A percentile compares a stretch with the other conserved stretches of the same genome.
These are phyloP conservation scores for Colletotrichum endophyticum DNA, from an alignment of 2,329 filamentous ascomycete genomes.

Conservation along the genomic window DNA sequence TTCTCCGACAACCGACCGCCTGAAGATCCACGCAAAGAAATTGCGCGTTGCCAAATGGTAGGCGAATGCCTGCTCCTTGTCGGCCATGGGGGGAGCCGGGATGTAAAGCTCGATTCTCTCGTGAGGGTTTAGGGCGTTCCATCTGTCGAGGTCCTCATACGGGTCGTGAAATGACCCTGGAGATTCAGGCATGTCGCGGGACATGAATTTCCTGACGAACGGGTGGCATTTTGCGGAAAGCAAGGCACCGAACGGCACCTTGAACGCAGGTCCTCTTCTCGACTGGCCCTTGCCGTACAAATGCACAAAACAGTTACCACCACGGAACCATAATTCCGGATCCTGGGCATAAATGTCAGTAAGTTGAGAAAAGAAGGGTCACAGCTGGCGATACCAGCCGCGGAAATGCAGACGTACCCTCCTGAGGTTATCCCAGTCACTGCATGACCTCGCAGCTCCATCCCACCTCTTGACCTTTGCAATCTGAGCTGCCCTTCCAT, in stretches of 20 bases:
- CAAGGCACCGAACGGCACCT: conserved; percentile 63
- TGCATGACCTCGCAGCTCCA: conserved; percentile 47
- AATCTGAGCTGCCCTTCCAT: conserved; percentile 27
- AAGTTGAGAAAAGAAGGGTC: neutral
- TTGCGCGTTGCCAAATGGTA: conserved; percentile 77
- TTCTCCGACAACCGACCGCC: conserved; percentile 70
- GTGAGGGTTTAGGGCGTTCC: conserved; percentile 33
- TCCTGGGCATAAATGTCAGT: conserved; percentile 55
- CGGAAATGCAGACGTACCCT: conserved; percentile 40
- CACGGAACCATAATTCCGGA: conserved; percentile 70
- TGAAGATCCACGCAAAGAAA: conserved; percentile 74
- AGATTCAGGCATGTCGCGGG: conserved; percentile 18
- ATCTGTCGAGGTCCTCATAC: conserved; percentile 33
- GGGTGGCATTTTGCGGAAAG: conserved; percentile 63
- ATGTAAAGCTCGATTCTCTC: conserved; percentile 68
- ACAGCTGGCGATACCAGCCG: neutral
- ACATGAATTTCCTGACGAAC: conserved; percentile 60
- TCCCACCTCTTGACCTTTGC: conserved; percentile 55
- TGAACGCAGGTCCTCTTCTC: conserved; percentile 70
- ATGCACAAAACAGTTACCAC: conserved; percentile 74
- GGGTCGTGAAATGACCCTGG: neutral
- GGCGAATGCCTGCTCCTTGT: conserved; percentile 58
- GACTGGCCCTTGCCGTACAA: conserved; percentile 71
- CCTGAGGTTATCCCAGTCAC: conserved; percentile 51
- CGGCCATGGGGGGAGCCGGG: conserved; percentile 61